Conservation (phyloP, 164 flowering plant species). For the Stephania cephalantha region DNA sequence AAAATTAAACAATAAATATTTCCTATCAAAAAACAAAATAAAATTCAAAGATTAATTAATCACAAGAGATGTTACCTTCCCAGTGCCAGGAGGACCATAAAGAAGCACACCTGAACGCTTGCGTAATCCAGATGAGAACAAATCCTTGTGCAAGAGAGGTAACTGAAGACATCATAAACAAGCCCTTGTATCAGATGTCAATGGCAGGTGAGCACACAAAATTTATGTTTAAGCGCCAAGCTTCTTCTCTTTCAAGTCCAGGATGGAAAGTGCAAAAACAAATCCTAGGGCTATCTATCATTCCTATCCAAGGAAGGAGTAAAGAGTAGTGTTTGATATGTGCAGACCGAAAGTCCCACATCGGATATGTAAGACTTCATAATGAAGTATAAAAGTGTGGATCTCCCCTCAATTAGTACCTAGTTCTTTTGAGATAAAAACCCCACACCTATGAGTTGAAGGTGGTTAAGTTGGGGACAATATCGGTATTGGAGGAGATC, state of each 20-base stretch:
- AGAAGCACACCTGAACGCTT: conserved; percentile 96
- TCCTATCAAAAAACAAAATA: background rate
- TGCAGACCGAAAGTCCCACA: too few species aligned
- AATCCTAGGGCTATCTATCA: background rate
- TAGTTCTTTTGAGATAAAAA: too few species aligned
- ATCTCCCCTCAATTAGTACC: too few species aligned
- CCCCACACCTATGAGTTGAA: too few species aligned
- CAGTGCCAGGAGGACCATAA: conserved; percentile 99
- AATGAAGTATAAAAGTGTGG: too few species aligned
- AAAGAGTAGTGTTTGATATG: too few species aligned
- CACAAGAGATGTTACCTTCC: conserved; percentile 53
- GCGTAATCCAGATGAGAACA: conserved; percentile 91
- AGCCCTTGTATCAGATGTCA: background rate
- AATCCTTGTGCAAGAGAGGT: conserved; percentile 87
- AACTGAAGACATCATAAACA: conserved; percentile 40
- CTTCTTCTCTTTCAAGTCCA: background rate
- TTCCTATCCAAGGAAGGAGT: too few species aligned
- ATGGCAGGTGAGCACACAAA: background rate
- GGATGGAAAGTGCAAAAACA: background rate
- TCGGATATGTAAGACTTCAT: background rate
- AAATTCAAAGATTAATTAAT: background rate
- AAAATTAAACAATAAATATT: background rate
- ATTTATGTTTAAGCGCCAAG: background rate
- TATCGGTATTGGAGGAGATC: too few species aligned
- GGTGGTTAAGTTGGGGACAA: too few species aligned